Percentiles rank a stretch among this genome's conserved stretches.
Conservation (phyloP, 257 asterid genomes). For the Nicotiana sylvestris region DNA sequence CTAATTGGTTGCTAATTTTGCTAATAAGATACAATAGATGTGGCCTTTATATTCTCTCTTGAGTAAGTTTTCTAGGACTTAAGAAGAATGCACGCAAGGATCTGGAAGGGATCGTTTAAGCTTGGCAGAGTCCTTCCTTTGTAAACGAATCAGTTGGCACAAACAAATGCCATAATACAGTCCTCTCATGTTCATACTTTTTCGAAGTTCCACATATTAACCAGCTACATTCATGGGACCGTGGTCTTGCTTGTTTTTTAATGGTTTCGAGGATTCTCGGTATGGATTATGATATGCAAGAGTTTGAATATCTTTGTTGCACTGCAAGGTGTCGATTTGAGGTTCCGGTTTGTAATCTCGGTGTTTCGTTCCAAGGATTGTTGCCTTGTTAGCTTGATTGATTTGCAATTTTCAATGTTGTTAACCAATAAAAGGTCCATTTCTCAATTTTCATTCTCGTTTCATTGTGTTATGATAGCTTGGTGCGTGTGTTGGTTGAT, state of each 20-base stretch:
- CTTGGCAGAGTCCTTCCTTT: conserved; percentile 37
- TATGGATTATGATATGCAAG: conserved; percentile 42
- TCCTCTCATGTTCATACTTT: conserved; percentile 28
- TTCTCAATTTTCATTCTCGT: too few species aligned
- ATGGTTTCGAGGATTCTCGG: conserved; percentile 80
- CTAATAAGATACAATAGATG: conserved; percentile 29
- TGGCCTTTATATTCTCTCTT: conserved; percentile 65
- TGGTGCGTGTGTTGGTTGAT: too few species aligned
- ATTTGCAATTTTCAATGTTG: too few species aligned
- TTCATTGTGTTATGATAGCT: too few species aligned
- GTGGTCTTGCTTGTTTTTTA: conserved; percentile 93
- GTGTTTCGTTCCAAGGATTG: too few species aligned
- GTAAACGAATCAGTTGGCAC: conserved; percentile 23
- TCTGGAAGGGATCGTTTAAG: conserved; percentile 33
- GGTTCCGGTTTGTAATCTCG: too few species aligned
- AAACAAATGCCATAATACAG: conserved; percentile 15
- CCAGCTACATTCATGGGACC: conserved; percentile 83
- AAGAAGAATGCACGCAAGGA: conserved; percentile 49
- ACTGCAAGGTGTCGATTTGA: conserved; percentile 56
- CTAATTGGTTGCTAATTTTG: too few species aligned
- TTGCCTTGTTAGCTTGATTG: too few species aligned
- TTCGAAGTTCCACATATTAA: conserved; percentile 79
- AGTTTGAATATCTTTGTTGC: conserved; percentile 57
- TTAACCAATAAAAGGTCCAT: too few species aligned
- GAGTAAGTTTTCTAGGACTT: conserved; percentile 62